Base-by-base conservation (phyloP, 768 basidiomycete species). In the Xerocomellus dryophilus region DNA sequence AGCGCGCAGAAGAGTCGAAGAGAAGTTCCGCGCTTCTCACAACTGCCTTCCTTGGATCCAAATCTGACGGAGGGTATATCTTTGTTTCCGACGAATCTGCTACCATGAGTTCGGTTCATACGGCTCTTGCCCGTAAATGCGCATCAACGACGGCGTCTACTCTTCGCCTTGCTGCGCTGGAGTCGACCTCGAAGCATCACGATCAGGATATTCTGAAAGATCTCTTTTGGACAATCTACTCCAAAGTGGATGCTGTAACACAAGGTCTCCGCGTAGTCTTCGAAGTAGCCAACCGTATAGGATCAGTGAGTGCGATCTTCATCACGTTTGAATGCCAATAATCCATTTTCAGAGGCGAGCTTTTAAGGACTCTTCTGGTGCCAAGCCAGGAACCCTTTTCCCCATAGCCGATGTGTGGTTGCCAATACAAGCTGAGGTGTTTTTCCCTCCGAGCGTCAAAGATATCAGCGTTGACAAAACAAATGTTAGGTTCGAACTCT, bases 171-270 rank as follows among this genome's bases (percentile, higher is more conserved):
- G 78, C 85, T 17, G 86, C 86, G 2, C 69, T 93, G 58, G 92
- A 93, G 63, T 82, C 85, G 7, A 81, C 85, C 17, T 74, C 83
- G 0, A 88, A 85, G 57, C 80, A 83, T 31, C 75, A 78, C 17
- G 90, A 97, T 62, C 90, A 92, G 55, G 93, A 96, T 64, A 88
- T 89, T 14, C 69, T 99, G 50, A 80, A 77, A 55, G 97, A 98
- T 69, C 78, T 99, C 34, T 98, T 98, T 70, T 98, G 96, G 96
- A 97, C 96, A 2, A 66, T 96, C 15, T 99, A 93, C 68, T 97
- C 93, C 15, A 98, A 99, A 70, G 65, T 99, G 43, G 88, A 94
- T 65, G 97, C 97, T 29, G 90, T 98, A 18, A 80, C 88, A 14
- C 95, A 99, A 68, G 92, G 95, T 10, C 75, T 97, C 57, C 78